phyloP scores from a whole-genome alignment of 345 rosid genomes.

The Turritis glabra region DNA sequence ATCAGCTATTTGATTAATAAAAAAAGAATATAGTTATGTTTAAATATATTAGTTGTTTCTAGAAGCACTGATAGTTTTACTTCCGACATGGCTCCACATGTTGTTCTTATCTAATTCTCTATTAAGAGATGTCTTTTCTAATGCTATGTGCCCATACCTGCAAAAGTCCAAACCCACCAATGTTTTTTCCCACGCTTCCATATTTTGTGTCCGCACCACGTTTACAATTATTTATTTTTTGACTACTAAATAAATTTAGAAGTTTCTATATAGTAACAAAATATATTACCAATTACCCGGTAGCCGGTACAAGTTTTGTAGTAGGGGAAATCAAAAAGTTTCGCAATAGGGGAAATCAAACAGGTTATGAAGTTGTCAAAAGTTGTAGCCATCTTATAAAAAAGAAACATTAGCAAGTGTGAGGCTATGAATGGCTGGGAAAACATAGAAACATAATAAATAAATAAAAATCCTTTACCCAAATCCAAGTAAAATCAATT shows the following conservation, averaged over 20 bases:
- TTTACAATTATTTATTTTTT: background rate
- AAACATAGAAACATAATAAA: background rate
- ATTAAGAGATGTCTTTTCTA: background rate
- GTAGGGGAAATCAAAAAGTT: background rate
- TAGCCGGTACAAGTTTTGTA: background rate
- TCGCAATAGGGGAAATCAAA: background rate
- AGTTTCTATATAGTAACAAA: background rate
- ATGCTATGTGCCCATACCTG: constrained; percentile 15
- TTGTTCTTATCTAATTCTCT: constrained; percentile 21
- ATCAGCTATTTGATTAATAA: background rate
- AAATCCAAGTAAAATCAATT: background rate
- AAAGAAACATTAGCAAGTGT: background rate
- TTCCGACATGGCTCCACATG: constrained; percentile 31
- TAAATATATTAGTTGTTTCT: constrained; percentile 2
- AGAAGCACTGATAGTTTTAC: constrained; percentile 10
- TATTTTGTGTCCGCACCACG: constrained; percentile 22
- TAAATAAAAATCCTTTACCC: background rate
- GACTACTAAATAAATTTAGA: background rate
- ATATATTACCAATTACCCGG: background rate
- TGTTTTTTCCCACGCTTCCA: background rate
- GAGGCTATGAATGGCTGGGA: background rate
- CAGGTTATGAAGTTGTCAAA: background rate
- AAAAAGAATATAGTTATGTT: background rate
- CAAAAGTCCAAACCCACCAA: constrained; percentile 19
- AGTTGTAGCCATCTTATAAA: background rate